A percentile compares a stretch with the other conserved stretches of the same genome.
Conservation (phyloP, 352 stramenopile species). For the Phytophthora hybrid region DNA sequence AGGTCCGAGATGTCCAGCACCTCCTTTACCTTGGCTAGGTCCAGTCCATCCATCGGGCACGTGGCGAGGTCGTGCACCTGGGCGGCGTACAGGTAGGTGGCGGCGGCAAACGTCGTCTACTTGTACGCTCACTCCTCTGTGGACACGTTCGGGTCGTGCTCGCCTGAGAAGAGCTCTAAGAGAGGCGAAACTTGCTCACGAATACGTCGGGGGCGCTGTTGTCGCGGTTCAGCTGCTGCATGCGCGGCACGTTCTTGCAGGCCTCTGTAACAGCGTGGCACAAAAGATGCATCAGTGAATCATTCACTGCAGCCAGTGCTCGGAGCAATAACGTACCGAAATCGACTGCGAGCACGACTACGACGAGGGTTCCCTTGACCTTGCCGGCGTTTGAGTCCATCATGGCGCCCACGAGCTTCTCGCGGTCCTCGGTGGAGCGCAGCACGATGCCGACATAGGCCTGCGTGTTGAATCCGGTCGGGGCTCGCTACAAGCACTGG, state of each 20-base stretch:
- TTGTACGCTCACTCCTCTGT: conserved; percentile 81
- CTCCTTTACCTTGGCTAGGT: conserved; percentile 53
- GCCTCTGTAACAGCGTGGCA: conserved; percentile 44
- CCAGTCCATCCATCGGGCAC: conserved; percentile 76
- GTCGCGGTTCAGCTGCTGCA: conserved; percentile 73
- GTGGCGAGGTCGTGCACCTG: conserved; percentile 65
- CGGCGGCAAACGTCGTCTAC: conserved; percentile 68
- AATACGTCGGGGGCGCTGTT: conserved; percentile 49
- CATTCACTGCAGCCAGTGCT: background rate
- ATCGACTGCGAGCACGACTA: conserved; percentile 76
- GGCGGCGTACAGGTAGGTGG: conserved; percentile 70
- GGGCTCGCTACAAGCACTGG: conserved; percentile 48
- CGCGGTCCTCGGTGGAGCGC: conserved; percentile 56
- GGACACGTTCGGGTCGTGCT: conserved; percentile 61
- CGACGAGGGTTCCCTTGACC: conserved; percentile 68
- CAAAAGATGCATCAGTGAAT: background rate
- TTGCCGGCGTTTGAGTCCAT: conserved; percentile 64
- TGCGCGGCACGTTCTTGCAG: conserved; percentile 63
- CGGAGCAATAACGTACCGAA: conserved; percentile 41
- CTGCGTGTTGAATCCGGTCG: conserved; percentile 80
- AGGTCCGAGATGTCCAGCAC: conserved; percentile 73
- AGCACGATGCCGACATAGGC: conserved; percentile 71
- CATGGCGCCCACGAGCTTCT: conserved; percentile 65
- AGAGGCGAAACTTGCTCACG: conserved; percentile 54
- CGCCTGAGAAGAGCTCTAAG: conserved; percentile 61